A percentile compares a stretch with the other conserved stretches of the same genome.
Evolutionary conservation across 164 flowering plant species (phyloP).

Genomic region (Cinnamomum micranthum): DNA sequence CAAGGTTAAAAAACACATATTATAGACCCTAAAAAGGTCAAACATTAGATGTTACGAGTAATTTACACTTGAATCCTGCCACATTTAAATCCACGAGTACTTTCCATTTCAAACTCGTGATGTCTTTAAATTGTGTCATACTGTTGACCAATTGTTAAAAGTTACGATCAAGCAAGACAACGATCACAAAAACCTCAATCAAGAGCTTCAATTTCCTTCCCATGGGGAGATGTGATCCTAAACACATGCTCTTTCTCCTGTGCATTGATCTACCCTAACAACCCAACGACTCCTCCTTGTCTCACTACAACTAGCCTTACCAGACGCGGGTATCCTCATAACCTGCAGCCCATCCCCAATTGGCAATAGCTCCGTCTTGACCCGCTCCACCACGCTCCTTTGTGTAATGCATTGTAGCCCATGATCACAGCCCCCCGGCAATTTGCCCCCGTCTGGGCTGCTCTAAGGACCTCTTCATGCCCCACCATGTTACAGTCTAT

Average conservation of each 20-base stretch:
- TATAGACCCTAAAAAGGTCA: too few relatives aligned
- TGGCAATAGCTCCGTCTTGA: conserved; percentile 58
- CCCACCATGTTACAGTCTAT: conserved; percentile 60
- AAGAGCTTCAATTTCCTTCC: background rate
- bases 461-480: conserved; percentile 40
- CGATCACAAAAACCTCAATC: background rate
- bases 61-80: background rate
- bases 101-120: background rate
- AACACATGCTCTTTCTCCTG: conserved; percentile 89
- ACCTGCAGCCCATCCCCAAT: conserved; percentile 72
- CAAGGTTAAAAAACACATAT: too few relatives aligned
- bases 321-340: conserved; percentile 32
- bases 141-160: background rate
- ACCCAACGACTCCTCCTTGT: conserved; percentile 61
- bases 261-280: conserved; percentile 60
- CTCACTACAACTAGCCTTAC: conserved; percentile 5
- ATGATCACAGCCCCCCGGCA: conserved; percentile 32
- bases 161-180: too few relatives aligned
- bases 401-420: conserved; percentile 64
- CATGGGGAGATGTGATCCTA: conserved; percentile 41
- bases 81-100: background rate
- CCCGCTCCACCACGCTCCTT: conserved; percentile 43
- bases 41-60: too few relatives aligned
- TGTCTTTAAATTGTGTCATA: background rate
- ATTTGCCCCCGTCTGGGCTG: conserved; percentile 25